Evolutionary conservation across 164 flowering plant species (phyloP).

Genomic region (Protea cynaroides): DNA sequence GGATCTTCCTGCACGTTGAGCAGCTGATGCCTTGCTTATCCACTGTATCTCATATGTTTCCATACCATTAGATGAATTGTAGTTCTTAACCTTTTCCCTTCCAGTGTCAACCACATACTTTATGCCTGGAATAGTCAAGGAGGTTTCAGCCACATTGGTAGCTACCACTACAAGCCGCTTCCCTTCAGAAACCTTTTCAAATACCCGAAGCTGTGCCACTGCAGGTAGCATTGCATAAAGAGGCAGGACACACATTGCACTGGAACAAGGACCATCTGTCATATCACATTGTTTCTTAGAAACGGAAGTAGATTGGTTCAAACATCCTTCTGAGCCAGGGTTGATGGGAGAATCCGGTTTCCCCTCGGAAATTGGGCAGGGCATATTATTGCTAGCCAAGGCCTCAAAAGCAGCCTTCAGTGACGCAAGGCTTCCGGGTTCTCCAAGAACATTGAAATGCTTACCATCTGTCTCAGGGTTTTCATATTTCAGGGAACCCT

Average conservation of each 20-base stretch:
- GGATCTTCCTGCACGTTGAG: constrained; percentile 96
- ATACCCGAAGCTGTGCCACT: constrained; percentile 81
- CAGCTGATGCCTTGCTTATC: constrained; percentile 99
- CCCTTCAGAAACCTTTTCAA: constrained; percentile 64
- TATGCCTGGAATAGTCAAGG: constrained; percentile 94
- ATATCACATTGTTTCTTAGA: constrained; percentile 15
- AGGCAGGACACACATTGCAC: constrained; percentile 67
- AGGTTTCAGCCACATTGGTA: constrained; percentile 98
- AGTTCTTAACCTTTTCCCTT: constrained; percentile 87
- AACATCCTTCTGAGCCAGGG: constrained; percentile 13
- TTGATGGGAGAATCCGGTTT: constrained; percentile 7
- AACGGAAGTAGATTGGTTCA: constrained; percentile 12
- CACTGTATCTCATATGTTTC: constrained; percentile 84
- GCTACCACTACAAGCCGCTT: constrained; percentile 93
- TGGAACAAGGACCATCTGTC: constrained; percentile 14
- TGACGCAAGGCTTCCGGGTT: constrained; percentile 43
- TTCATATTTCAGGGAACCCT: constrained; percentile 13
- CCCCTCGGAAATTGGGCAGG: constrained; percentile 13
- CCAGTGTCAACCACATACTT: constrained; percentile 98
- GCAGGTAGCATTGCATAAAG: constrained; percentile 97
- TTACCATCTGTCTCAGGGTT: constrained; percentile 18
- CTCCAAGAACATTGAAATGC: constrained; percentile 31
- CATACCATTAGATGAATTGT: constrained; percentile 72
- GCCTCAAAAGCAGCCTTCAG: constrained; percentile 81
- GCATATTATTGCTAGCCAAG: constrained; percentile 40